A percentile compares a stretch with the other conserved stretches of the same genome.
These are phyloP conservation scores for Podospora tetraspora DNA, from an alignment of 495 filamentous ascomycete species.

Conservation along the genomic window DNA sequence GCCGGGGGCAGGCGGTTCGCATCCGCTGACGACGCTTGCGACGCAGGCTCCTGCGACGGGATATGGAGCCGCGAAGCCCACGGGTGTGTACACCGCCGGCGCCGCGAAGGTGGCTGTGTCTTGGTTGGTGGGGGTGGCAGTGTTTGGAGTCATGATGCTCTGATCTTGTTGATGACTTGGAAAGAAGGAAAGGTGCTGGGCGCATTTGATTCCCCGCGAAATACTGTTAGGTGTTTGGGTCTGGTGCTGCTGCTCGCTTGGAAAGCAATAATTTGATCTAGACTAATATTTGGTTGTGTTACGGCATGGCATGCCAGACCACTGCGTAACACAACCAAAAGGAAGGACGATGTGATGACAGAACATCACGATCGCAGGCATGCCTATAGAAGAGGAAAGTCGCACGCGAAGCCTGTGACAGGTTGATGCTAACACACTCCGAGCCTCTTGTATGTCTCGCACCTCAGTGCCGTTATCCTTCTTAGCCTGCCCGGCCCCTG, in stretches of 20 bases:
- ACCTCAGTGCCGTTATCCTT: no score
- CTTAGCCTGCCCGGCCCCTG: no score
- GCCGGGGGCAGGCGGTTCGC: not conserved
- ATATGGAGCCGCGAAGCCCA: not conserved
- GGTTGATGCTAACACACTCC: no score
- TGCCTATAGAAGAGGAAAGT: no score
- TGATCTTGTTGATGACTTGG: not conserved
- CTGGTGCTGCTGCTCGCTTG: not conserved
- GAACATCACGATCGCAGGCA: no score
- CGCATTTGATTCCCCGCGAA: not conserved
- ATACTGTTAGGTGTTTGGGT: not conserved
- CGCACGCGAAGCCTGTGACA: no score
- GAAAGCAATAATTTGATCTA: no score
- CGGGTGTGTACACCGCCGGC: constrained; percentile 3
- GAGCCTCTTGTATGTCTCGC: no score
- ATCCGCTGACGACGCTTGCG: constrained; percentile 2
- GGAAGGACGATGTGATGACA: no score
- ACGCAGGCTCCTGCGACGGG: not conserved
- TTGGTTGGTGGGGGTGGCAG: constrained; percentile 3
- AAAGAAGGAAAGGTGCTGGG: not conserved
- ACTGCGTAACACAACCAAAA: no score
- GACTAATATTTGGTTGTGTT: no score
- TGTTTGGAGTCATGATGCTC: not conserved
- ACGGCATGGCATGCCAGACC: no score
- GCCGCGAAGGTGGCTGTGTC: not conserved